Percentiles rank a stretch among this genome's conserved stretches.
These are phyloP conservation scores for Punica granatum DNA, from an alignment of 345 rosid genomes.

Conservation along the genomic window DNA sequence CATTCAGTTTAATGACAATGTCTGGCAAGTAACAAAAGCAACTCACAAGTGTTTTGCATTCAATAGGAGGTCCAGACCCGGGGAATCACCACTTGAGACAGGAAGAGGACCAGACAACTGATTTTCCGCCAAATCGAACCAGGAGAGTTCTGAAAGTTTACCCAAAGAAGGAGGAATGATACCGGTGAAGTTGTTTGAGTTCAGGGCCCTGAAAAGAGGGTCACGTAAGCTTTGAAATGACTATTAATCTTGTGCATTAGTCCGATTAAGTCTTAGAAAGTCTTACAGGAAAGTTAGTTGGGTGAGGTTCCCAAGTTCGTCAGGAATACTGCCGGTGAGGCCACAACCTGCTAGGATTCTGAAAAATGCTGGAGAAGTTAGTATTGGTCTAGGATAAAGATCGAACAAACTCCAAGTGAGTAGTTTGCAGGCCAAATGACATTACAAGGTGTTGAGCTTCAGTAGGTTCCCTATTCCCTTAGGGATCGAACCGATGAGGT, in stretches of 20 bases:
- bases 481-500: slow-evolving; percentile 67
- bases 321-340: slow-evolving; percentile 72
- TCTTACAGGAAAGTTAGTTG: slow-evolving; percentile 83
- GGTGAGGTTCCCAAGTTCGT: slow-evolving; percentile 74
- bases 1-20: not conserved
- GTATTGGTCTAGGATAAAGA: not conserved
- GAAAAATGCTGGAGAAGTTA: slow-evolving; percentile 10
- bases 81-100: slow-evolving; percentile 41
- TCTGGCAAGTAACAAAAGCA: not conserved
- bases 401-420: not conserved
- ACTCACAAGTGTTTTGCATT: slow-evolving; percentile 93
- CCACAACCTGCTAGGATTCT: slow-evolving; percentile 89
- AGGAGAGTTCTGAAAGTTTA: slow-evolving; percentile 72
- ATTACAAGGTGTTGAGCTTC: slow-evolving; percentile 76
- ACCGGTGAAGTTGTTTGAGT: slow-evolving; percentile 84
- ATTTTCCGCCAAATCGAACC: slow-evolving; percentile 92
- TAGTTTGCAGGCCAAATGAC: not conserved
- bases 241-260: not conserved
- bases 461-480: slow-evolving; percentile 65
- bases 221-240: slow-evolving; percentile 1
- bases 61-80: slow-evolving; percentile 77
- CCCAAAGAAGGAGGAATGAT: slow-evolving; percentile 74
- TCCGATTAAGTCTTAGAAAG: not conserved
- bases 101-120: slow-evolving; percentile 78
- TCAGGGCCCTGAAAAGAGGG: slow-evolving; percentile 63